Conservation (phyloP, 176 grass and related monocot species). For the Zoysia japonica region DNA sequence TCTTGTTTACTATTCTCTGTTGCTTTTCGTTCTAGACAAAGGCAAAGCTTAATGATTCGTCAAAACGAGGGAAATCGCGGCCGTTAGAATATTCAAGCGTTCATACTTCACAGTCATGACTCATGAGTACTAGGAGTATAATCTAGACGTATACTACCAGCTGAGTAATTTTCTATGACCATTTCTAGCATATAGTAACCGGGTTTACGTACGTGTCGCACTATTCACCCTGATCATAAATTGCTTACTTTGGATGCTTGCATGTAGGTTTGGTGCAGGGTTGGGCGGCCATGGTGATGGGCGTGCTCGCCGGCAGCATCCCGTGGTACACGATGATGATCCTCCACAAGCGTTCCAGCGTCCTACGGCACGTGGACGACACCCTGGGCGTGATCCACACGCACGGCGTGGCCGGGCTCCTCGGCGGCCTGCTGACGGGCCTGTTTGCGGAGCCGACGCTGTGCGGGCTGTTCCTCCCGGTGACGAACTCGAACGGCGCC, state of each 20-base stretch:
- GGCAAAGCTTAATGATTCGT: not conserved
- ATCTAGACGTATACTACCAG: too few relatives aligned
- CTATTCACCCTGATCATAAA: too few relatives aligned
- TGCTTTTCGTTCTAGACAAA: not conserved
- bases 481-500: slow-evolving; percentile 50
- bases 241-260: not conserved
- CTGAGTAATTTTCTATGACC: too few relatives aligned
- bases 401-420: slow-evolving; percentile 60
- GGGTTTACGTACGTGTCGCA: too few relatives aligned
- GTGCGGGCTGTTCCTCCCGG: slow-evolving; percentile 61
- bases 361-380: slow-evolving; percentile 61
- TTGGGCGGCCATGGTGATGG: slow-evolving; percentile 77
- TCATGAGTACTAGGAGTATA: too few relatives aligned
- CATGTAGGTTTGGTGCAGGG: slow-evolving; percentile 62
- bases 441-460: slow-evolving; percentile 55
- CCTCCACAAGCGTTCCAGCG: slow-evolving; percentile 54
- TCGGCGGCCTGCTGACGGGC: slow-evolving; percentile 55
- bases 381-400: slow-evolving; percentile 80
- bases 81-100: not conserved
- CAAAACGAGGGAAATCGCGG: not conserved
- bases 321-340: slow-evolving; percentile 92
- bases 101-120: not conserved
- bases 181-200: too few relatives aligned
- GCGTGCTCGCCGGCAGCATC: slow-evolving; percentile 58
- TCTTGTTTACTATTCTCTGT: not conserved